Base-by-base conservation (phyloP, 768 basidiomycete species). In the Termitomyces sp. region DNA sequence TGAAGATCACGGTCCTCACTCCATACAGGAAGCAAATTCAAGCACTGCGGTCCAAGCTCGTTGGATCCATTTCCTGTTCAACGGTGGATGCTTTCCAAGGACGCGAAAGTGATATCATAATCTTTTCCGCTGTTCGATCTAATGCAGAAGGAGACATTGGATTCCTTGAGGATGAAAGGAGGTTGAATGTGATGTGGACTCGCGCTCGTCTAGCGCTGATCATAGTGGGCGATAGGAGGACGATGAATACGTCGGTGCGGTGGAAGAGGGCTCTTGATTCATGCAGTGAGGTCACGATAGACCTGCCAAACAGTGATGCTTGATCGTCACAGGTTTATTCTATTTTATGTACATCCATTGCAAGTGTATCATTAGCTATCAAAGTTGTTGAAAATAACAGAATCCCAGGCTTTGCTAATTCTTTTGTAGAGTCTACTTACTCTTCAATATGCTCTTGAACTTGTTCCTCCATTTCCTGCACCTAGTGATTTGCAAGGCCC, bases 101-200 rank as follows among this genome's bases (percentile, higher is more conserved):
- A 12, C 77, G 87, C 38, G 87, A 89, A 67, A 83, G 81, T 61
- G 87, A 90, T 62, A 77, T 89, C 51, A 77, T 89, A 49, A 79
- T 90, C 31, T 86, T 87, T 67, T 83, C 84, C 0, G 81, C 84
- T 4, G 87, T 89, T 14, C 80, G 87, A 11, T 83, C 81, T 65
- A 89, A 90, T 64, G 76, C 66, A 17, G 76, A 81, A 45, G 75
- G 77, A 0, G 87, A 89, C 51, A 83, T 89, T 50, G 87, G 87
- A 5, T 90, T 89, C 63, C 72, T 88, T 38, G 84, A 85, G 31
- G 86, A 87, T 69, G 78, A 74, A 51, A 73, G 86, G 59, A 67
- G 86, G 63, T 68, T 86, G 66, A 87, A 89, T 66, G 87, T 89
- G 8, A 86, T 86, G 77, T 89, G 86, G 87, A 89, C 88, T 14